A percentile compares a stretch with the other conserved stretches of the same genome.
These are phyloP conservation scores for Akanthomyces uredinophilus DNA, from an alignment of 2,329 filamentous ascomycete species.

Conservation along the genomic window DNA sequence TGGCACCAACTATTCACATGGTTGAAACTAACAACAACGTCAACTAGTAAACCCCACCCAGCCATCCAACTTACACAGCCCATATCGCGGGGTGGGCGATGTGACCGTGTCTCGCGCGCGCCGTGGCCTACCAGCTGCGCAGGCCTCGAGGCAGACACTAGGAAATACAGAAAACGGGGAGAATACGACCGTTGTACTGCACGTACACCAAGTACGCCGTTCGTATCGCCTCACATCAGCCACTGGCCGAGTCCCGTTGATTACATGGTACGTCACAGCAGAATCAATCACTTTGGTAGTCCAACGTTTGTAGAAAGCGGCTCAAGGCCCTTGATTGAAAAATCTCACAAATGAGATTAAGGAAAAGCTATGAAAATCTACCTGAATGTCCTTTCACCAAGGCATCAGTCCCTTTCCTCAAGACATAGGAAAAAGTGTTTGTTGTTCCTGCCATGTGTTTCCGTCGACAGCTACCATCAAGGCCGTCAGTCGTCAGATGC, in stretches of 20 bases:
- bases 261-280: too few relatives aligned
- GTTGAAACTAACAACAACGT: too few relatives aligned
- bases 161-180: neutral
- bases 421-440: constrained; percentile 4
- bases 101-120: constrained; percentile 7
- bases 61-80: constrained; percentile 7
- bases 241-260: neutral
- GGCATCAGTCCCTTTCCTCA: neutral
- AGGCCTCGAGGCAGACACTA: neutral
- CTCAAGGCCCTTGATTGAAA: neutral
- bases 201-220: too few relatives aligned
- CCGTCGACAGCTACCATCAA: constrained; percentile 2
- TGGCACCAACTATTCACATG: neutral
- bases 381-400: neutral
- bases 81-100: neutral
- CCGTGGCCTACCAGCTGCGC: neutral
- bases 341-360: constrained; percentile 2
- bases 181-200: neutral
- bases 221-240: too few relatives aligned
- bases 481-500: neutral
- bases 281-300: neutral
- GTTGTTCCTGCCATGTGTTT: neutral
- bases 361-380: constrained; percentile 5
- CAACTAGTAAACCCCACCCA: too few relatives aligned
- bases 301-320: neutral